phyloP scores from a whole-genome alignment of 805 yeast genomes.

The Maudiozyma serrabonitensis region DNA sequence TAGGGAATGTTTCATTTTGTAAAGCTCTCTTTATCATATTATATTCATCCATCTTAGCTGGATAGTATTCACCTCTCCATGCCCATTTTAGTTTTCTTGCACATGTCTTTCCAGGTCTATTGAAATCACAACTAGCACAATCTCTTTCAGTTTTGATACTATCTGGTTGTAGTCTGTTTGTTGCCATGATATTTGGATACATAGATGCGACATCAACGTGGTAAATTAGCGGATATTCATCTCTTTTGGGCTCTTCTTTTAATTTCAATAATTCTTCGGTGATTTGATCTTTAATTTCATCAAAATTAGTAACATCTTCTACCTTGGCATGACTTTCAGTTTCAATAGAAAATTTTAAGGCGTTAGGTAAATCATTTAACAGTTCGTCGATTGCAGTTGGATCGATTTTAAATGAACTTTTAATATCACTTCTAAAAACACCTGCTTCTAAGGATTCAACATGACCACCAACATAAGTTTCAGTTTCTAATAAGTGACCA shows the following conservation, averaged over 20 bases:
- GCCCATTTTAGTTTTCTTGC: constrained; percentile 91
- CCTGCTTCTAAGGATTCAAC: constrained; percentile 98
- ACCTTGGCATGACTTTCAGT: constrained; percentile 67
- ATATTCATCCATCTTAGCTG: constrained; percentile 86
- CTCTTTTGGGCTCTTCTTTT: constrained; percentile 50
- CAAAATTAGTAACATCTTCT: constrained; percentile 73
- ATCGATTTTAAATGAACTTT: constrained; percentile 66
- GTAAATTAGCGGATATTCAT: constrained; percentile 78
- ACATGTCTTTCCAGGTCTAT: constrained; percentile 88
- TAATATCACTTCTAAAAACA: constrained; percentile 84
- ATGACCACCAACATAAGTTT: constrained; percentile 98
- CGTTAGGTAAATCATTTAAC: constrained; percentile 57
- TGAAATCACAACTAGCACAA: constrained; percentile 96
- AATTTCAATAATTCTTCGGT: constrained; percentile 46
- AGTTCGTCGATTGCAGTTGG: constrained; percentile 77
- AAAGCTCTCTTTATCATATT: constrained; percentile 79
- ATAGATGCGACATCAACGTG: constrained; percentile 99
- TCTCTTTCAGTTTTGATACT: constrained; percentile 92
- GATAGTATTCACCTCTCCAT: constrained; percentile 95
- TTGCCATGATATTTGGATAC: constrained; percentile 98
- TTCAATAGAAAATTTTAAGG: constrained; percentile 72
- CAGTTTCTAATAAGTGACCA: constrained; percentile 89
- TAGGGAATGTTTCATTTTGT: constrained; percentile 68
- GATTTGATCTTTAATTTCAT: constrained; percentile 59
- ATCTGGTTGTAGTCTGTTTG: constrained; percentile 95